phyloP scores from a whole-genome alignment of 495 filamentous ascomycete species.

The Aspergillus sclerotioniger region DNA sequence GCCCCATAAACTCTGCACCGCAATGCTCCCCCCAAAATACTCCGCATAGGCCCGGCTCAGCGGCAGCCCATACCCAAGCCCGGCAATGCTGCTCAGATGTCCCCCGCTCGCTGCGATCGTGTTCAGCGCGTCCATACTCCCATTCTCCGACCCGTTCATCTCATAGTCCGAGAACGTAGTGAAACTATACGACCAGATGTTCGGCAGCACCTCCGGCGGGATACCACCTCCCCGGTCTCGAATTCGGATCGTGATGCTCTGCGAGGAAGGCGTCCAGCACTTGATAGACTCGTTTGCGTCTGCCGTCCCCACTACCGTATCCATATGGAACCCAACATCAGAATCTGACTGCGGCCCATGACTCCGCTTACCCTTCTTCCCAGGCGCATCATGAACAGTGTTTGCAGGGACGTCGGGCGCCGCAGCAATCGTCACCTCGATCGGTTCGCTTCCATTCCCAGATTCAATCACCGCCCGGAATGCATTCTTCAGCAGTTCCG shows the following conservation, averaged over 20 bases:
- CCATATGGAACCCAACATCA: slow-evolving; percentile 32
- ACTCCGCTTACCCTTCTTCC: not conserved
- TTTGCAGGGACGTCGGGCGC: slow-evolving; percentile 58
- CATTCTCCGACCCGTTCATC: slow-evolving; percentile 34
- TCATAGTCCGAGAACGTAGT: slow-evolving; percentile 83
- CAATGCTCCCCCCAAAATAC: slow-evolving; percentile 96
- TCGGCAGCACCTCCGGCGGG: slow-evolving; percentile 69
- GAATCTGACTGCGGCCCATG: slow-evolving; percentile 23
- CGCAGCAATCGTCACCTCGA: slow-evolving; percentile 90
- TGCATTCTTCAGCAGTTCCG: slow-evolving; percentile 93
- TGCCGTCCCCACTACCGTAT: slow-evolving; percentile 28
- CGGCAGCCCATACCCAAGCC: slow-evolving; percentile 89
- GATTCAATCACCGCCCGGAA: slow-evolving; percentile 90
- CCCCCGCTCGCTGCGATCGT: slow-evolving; percentile 67
- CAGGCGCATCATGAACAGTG: not conserved
- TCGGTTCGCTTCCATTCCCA: slow-evolving; percentile 70
- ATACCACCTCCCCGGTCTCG: slow-evolving; percentile 95
- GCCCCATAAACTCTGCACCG: slow-evolving; percentile 88
- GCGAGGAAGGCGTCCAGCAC: slow-evolving; percentile 55
- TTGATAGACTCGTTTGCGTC: slow-evolving; percentile 38
- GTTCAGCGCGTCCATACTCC: slow-evolving; percentile 64
- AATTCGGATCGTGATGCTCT: slow-evolving; percentile 92
- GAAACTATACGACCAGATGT: slow-evolving; percentile 95
- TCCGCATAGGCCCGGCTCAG: slow-evolving; percentile 93
- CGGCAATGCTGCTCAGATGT: slow-evolving; percentile 76